Conservation (phyloP, 306 rosid species). For the Acacia confusa region DNA sequence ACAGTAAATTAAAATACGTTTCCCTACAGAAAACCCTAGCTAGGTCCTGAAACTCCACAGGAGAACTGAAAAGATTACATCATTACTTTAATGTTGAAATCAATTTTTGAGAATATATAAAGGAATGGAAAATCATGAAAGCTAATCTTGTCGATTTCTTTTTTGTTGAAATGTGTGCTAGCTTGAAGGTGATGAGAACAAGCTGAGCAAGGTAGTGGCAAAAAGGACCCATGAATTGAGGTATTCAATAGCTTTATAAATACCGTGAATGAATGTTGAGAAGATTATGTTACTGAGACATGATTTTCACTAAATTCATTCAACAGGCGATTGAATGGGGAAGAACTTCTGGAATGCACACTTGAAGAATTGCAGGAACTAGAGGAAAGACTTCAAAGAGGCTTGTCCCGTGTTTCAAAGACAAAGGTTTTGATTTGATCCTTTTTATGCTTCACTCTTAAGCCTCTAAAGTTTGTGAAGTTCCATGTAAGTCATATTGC, state of each 20-base stretch:
- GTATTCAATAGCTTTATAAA: background rate
- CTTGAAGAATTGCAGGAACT: conserved; percentile 12
- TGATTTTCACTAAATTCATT: background rate
- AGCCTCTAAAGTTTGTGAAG: background rate
- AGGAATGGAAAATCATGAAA: background rate
- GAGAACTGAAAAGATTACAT: background rate
- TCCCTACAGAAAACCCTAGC: background rate
- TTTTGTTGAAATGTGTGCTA: background rate
- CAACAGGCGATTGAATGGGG: conserved; percentile 19
- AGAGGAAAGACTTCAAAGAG: conserved; percentile 2
- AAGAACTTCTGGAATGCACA: conserved; percentile 14
- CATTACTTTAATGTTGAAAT: background rate
- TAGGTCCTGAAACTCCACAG: background rate
- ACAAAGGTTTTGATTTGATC: conserved; percentile 5
- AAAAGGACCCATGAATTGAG: conserved; percentile 25
- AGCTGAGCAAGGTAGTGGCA: background rate
- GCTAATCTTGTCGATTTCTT: background rate
- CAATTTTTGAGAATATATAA: background rate
- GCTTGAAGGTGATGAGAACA: background rate
- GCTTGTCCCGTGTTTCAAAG: conserved; percentile 9
- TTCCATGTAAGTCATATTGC: background rate
- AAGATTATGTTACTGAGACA: background rate
- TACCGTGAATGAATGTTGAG: background rate
- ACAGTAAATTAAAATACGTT: background rate
- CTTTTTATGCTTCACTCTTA: background rate